Evolutionary conservation across 2,329 filamentous ascomycete species (phyloP), one percentile per base, ranked within the genome.

Genomic region (Ilyonectria mors-panacis): DNA sequence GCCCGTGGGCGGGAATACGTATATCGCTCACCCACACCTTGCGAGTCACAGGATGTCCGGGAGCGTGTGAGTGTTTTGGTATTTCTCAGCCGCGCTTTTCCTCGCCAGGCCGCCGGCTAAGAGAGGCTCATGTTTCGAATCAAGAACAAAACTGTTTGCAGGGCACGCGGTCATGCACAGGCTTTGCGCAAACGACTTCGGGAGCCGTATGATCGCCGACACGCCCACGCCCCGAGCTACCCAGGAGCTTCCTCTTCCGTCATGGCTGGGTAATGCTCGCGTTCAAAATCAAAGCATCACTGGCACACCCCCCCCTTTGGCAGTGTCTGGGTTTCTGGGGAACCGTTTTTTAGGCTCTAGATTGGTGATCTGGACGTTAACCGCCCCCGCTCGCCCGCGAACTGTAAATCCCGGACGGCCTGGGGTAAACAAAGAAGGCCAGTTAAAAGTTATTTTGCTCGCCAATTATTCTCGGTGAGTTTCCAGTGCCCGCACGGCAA

Each of bases 291-390:
- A 30, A 13, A 39, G 21, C 26, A 17, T 26, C 30, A 19, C 39
- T 28, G 37, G 9, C 17, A 59, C 55, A 64, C 61, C 58, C 61
- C 61, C 61, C 54, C 37, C 47, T 21, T n/a, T 59, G 47, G 26
- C 45, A 17, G 35, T 37, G 13, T 60, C 39, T 50, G 54, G 23
- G 21, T 21, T 59, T 51, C 55, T 54, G 55, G 62, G 62, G 62
- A 65, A 65, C 63, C 57, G 57, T 60, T 65, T 60, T 64, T 64
- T 65, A 57, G 63, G 44, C 33, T 47, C 30, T 17, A 47, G 44
- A 10, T 60, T 56, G 6, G 39, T 60, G 42, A 48, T 65, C 63
- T 48, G 56, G 33, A 56, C 51, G 57, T 57, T 60, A 56, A 39
- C 39, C 50, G 21, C 37, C 54, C 59, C 56, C 63, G 63, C 63